Conservation (phyloP, 257 asterid species). For the Eucommia ulmoides region DNA sequence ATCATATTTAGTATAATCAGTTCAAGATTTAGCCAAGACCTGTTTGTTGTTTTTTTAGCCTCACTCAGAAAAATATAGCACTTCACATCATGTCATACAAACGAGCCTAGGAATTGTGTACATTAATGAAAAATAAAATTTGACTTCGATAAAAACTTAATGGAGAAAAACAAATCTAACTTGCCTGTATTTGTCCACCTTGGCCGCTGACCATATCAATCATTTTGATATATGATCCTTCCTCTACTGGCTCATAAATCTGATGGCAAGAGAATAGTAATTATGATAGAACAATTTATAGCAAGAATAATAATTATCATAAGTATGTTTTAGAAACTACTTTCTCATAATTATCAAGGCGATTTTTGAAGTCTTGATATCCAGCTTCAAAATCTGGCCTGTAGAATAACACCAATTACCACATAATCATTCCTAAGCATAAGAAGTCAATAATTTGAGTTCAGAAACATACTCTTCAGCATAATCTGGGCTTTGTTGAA, state of each 20-base stretch:
- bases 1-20: not conserved
- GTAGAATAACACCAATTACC: slow-evolving; percentile 28
- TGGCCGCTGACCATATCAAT: slow-evolving; percentile 97
- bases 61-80: not conserved
- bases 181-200: slow-evolving; percentile 96
- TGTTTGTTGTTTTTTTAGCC: no score
- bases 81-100: not conserved
- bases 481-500: slow-evolving; percentile 99
- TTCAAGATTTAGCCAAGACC: not conserved
- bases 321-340: slow-evolving; percentile 32
- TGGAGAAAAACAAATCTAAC: slow-evolving; percentile 12
- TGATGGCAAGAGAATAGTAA: slow-evolving; percentile 20
- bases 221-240: slow-evolving; percentile 97
- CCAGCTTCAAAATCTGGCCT: slow-evolving; percentile 99
- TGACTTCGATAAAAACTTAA: not conserved
- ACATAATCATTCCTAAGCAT: slow-evolving; percentile 11
- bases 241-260: slow-evolving; percentile 97
- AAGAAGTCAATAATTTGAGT: slow-evolving; percentile 8
- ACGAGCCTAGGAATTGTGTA: not conserved
- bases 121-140: not conserved
- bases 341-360: slow-evolving; percentile 90
- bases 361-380: slow-evolving; percentile 76
- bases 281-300: not conserved
- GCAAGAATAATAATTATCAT: slow-evolving; percentile 3
- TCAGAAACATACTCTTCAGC: slow-evolving; percentile 69